A percentile compares a stretch with the other conserved stretches of the same genome.
Conservation (phyloP, 805 yeast genomes). For the Wickerhamomyces bisporus region DNA sequence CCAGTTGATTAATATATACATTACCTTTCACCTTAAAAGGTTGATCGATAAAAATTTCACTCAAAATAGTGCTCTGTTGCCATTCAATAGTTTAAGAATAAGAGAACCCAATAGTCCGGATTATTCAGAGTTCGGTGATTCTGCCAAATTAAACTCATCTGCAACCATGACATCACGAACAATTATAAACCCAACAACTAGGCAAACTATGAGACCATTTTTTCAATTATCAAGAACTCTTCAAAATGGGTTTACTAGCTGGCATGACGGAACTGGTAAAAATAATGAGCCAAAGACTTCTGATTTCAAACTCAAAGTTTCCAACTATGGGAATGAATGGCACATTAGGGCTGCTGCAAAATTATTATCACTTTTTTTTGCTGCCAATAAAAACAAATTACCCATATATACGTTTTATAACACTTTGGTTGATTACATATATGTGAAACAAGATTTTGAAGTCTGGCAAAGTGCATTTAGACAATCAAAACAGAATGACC, state of each 20-base stretch:
- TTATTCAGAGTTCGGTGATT: constrained; percentile 5
- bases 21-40: constrained; percentile 68
- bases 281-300: constrained; percentile 3
- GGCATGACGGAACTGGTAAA: constrained; percentile 6
- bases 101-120: constrained; percentile 3
- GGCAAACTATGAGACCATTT: constrained; percentile 1
- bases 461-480: constrained; percentile 57
- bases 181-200: not conserved
- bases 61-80: not conserved
- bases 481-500: constrained; percentile 1
- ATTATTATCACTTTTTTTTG: constrained; percentile 48
- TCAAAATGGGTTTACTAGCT: constrained; percentile 8
- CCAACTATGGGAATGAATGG: constrained; percentile 79
- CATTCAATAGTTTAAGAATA: not conserved
- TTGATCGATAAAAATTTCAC: constrained; percentile 29
- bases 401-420: constrained; percentile 54
- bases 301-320: constrained; percentile 36
- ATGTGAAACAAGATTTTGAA: constrained; percentile 75
- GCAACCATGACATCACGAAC: not conserved
- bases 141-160: constrained; percentile 5
- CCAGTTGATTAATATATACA: constrained; percentile 67
- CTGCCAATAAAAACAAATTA: constrained; percentile 39
- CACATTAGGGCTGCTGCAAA: constrained; percentile 64
- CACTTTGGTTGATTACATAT: constrained; percentile 73
- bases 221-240: constrained; percentile 8